Percentiles rank a stretch among this genome's conserved stretches.
phyloP scores from a whole-genome alignment of 208 protist genomes.

The Acanthamoeba castellanii region DNA sequence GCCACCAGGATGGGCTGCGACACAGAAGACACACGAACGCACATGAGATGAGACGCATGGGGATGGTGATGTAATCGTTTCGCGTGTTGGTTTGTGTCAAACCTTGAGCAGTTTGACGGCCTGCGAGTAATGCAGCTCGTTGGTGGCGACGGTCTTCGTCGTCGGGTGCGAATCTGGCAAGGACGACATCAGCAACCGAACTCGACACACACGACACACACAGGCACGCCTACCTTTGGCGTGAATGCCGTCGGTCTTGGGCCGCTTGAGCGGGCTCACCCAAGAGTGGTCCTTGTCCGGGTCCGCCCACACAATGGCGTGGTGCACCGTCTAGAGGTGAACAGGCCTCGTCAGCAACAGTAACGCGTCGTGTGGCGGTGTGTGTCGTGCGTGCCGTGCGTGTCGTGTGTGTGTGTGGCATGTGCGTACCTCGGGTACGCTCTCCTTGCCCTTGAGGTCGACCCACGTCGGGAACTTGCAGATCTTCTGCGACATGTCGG shows the following conservation, averaged over 20 bases:
- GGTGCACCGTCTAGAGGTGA: conserved; percentile 85
- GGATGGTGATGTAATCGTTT: background rate
- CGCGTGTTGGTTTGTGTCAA: background rate
- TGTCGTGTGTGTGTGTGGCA: background rate
- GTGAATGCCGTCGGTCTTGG: conserved; percentile 83
- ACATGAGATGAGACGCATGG: background rate
- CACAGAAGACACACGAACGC: background rate
- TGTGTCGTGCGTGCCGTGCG: background rate
- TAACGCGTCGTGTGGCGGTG: no score
- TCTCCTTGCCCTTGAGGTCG: conserved; percentile 88
- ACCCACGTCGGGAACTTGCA: conserved; percentile 87
- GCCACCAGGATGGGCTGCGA: conserved; percentile 75
- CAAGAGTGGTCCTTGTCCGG: conserved; percentile 76
- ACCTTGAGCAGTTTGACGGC: conserved; percentile 84
- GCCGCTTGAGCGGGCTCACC: background rate
- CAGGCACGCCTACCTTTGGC: background rate
- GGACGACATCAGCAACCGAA: background rate
- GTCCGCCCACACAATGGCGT: conserved; percentile 83
- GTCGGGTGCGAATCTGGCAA: background rate
- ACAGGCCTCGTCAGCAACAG: background rate
- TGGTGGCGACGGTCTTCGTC: background rate
- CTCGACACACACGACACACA: background rate
- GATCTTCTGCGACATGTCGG: conserved; percentile 78
- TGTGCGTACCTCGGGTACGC: conserved; percentile 76
- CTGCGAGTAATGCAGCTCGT: conserved; percentile 79